Evolutionary conservation across 202 grass and related monocot genomes (phyloP), one percentile per base, ranked within the genome.

Genomic region (Miscanthus sacchariflorus): DNA sequence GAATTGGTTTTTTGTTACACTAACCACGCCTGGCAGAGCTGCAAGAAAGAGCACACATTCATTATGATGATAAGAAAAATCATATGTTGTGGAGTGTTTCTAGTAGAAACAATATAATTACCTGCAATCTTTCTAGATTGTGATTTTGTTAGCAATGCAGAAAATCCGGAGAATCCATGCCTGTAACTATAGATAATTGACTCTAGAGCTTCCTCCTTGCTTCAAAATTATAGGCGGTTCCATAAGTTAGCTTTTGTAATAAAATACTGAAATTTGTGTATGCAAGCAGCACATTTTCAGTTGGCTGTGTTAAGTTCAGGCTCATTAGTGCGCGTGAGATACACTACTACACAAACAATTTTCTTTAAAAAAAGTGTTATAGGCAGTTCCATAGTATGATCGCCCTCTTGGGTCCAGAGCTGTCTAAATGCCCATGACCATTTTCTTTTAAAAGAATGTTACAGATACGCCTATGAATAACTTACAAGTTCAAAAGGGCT

Each of bases 131-230:
- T 40, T 49, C 43, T 59, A 9, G 66, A 88, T 36, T 93, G 85
- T 15, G 91, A 67, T 70, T 83, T 77, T 0, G 80, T 93, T 7
- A 93, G 81, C 88, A 61, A 68, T 3, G 88, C 91, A 38, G 91
- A 78, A 78, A 90, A 93, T 42, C 91, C 91, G 0, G 88, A 90
- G 38, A 93, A 93, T 5, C 88, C 85, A 87, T 92, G 87, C 12
- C 76, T 90, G 38, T 92, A 92, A 69, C 74, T 90, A 43, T 90
- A 93, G 15, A 93, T 59, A 13, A 90, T 88, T 14, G 88, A 82
- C 58, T 56, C 65, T 5, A 76, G 24, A 9, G 91, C 91, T 9
- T 12, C 65, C 24, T 90, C 77, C 71, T 78, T 73, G 64, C 91
- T 93, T 63, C 64, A 70, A 48, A 72, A 40, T 68, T 30, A 68